Evolutionary conservation across 1,139 yeast genomes (phyloP).

Genomic region (Sugiyamaella neomexicana): DNA sequence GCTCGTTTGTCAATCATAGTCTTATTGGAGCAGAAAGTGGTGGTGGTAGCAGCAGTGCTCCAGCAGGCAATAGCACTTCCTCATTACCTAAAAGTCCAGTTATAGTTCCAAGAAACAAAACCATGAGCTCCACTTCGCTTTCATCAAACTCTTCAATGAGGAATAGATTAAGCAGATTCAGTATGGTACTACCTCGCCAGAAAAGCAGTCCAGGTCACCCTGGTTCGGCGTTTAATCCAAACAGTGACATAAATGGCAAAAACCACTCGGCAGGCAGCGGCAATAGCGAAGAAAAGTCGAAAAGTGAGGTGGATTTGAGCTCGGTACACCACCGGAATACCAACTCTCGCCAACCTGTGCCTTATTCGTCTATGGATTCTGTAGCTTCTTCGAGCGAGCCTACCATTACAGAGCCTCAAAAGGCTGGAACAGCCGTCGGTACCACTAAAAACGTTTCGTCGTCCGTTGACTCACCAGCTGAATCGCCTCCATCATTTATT

Average conservation of each 20-base stretch:
- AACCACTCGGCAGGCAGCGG: no score
- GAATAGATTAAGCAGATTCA: conserved; percentile 10
- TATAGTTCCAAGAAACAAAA: neutral
- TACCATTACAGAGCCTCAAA: conserved; percentile 2
- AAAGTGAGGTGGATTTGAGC: neutral
- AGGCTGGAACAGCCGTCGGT: neutral
- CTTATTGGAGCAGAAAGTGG: neutral
- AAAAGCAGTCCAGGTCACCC: conserved; percentile 6
- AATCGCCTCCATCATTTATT: neutral
- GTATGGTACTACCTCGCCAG: conserved; percentile 14
- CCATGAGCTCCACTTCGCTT: conserved; percentile 14
- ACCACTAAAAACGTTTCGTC: neutral
- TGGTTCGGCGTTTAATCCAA: no score
- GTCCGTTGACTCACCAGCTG: neutral
- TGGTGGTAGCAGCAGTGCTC: conserved; percentile 4
- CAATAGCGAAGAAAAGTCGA: neutral
- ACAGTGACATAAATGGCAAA: no score
- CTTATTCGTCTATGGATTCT: conserved; percentile 2
- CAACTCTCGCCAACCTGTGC: neutral
- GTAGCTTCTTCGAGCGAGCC: conserved; percentile 9
- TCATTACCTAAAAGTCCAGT: conserved; percentile 8
- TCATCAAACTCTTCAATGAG: conserved; percentile 14
- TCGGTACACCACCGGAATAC: neutral
- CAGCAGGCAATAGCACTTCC: conserved; percentile 5
- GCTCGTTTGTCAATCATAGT: neutral